Conservation (phyloP, 352 stramenopile species). For the Pythium dissotocum region DNA sequence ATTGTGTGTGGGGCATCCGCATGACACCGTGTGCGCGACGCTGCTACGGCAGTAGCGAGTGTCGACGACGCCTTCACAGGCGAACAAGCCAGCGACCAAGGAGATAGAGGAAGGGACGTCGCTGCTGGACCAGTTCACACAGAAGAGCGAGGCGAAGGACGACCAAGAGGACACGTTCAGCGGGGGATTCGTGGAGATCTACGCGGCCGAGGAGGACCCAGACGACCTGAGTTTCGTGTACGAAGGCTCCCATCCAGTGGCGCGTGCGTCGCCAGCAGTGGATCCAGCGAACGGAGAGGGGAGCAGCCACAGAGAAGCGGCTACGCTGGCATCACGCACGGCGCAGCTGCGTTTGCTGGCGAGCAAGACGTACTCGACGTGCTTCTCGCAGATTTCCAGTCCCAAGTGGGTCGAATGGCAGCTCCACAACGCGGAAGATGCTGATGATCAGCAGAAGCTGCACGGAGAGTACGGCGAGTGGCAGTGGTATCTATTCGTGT, state of each 20-base stretch:
- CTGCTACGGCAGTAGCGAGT: constrained; percentile 30
- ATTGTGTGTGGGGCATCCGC: constrained; percentile 31
- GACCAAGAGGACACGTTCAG: constrained; percentile 8
- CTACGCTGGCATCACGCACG: neutral
- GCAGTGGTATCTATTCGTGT: constrained; percentile 57
- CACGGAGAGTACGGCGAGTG: constrained; percentile 47
- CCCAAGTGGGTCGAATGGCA: constrained; percentile 53
- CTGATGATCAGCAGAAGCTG: constrained; percentile 11
- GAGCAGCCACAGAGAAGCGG: neutral
- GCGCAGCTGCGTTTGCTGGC: constrained; percentile 43
- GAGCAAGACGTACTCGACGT: constrained; percentile 47
- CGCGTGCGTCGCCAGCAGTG: neutral
- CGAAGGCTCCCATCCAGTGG: constrained; percentile 33
- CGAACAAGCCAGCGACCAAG: neutral
- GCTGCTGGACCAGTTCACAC: constrained; percentile 3
- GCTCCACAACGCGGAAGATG: constrained; percentile 31
- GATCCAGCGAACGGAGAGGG: neutral
- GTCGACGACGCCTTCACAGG: neutral
- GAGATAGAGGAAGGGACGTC: neutral
- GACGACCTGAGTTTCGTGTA: constrained; percentile 67
- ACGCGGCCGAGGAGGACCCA: constrained; percentile 52
- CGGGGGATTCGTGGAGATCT: constrained; percentile 37
- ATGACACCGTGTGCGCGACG: constrained; percentile 19
- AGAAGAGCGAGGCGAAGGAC: neutral
- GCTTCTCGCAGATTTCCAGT: constrained; percentile 43